Conservation (phyloP, 2,329 filamentous ascomycete species). For the Penicillium sp. region DNA sequence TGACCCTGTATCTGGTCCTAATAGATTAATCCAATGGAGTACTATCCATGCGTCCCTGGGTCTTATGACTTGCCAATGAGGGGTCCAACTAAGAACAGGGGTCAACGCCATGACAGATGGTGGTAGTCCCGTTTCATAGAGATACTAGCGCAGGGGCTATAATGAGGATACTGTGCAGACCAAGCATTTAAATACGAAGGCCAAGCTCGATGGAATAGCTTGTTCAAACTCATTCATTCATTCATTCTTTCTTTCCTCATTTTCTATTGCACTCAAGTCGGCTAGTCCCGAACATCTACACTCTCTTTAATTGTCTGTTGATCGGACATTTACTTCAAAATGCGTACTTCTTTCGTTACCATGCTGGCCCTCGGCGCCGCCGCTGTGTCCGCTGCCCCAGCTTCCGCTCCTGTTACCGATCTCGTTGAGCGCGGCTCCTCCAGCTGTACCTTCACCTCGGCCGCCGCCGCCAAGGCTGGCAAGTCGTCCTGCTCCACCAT, state of each 20-base stretch:
- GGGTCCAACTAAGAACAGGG: neutral
- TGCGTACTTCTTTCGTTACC: constrained; percentile 20
- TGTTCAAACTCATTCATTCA: constrained; percentile 6
- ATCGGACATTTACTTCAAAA: constrained; percentile 22
- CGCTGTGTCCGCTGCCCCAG: constrained; percentile 24
- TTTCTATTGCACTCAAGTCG: neutral
- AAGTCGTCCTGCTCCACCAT: constrained; percentile 57
- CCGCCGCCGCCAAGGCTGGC: constrained; percentile 49
- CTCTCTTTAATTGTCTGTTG: constrained; percentile 24
- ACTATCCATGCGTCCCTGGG: neutral
- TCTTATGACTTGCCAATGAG: neutral
- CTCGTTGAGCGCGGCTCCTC: constrained; percentile 30
- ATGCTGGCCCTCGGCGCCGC: constrained; percentile 25
- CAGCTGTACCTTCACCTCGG: constrained; percentile 57
- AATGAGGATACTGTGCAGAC: neutral
- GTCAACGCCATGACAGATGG: neutral
- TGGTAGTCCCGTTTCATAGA: neutral
- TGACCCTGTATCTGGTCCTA: too few species aligned
- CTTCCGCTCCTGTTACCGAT: constrained; percentile 25
- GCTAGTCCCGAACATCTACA: constrained; percentile 5
- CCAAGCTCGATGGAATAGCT: constrained; percentile 1
- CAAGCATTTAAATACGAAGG: constrained; percentile 7
- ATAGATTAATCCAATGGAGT: neutral
- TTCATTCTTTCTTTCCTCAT: neutral
- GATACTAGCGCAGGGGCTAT: neutral